Conservation (phyloP, 129 eudicot genomes). For the Saussurea involucrata region DNA sequence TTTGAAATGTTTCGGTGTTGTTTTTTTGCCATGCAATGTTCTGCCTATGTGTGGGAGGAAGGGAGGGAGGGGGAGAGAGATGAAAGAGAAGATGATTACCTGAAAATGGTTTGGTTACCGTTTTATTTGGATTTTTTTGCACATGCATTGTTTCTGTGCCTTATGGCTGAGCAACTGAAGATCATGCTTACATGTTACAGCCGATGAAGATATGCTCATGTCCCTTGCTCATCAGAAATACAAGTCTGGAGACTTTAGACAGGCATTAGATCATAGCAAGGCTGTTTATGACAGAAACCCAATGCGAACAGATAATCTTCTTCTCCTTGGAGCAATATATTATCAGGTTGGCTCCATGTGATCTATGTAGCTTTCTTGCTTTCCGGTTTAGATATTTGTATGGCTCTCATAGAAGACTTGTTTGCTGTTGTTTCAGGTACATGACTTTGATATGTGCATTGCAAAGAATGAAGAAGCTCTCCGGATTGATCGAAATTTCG, state of each 20-base stretch:
- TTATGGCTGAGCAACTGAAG: constrained; percentile 19
- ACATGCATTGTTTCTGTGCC: neutral
- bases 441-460: constrained; percentile 81
- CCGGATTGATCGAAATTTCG: constrained; percentile 78
- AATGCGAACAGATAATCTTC: constrained; percentile 81
- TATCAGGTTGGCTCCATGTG: constrained; percentile 76
- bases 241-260: constrained; percentile 86
- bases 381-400: constrained; percentile 1
- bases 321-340: constrained; percentile 81
- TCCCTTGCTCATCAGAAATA: constrained; percentile 83
- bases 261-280: constrained; percentile 88
- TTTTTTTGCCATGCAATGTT: neutral
- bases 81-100: neutral
- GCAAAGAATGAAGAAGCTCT: constrained; percentile 94
- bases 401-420: constrained; percentile 9
- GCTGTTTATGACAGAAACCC: constrained; percentile 82
- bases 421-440: constrained; percentile 50
- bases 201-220: constrained; percentile 70
- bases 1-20: neutral
- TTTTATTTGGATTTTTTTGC: neutral
- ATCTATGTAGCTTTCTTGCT: constrained; percentile 20
- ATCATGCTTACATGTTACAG: constrained; percentile 32
- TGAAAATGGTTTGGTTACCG: constrained; percentile 1
- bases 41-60: neutral
- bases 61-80: neutral